Percentiles rank a stretch among this genome's conserved stretches.
Conservation (phyloP, 2,329 filamentous ascomycete species). For the Raffaelea albimanens region DNA sequence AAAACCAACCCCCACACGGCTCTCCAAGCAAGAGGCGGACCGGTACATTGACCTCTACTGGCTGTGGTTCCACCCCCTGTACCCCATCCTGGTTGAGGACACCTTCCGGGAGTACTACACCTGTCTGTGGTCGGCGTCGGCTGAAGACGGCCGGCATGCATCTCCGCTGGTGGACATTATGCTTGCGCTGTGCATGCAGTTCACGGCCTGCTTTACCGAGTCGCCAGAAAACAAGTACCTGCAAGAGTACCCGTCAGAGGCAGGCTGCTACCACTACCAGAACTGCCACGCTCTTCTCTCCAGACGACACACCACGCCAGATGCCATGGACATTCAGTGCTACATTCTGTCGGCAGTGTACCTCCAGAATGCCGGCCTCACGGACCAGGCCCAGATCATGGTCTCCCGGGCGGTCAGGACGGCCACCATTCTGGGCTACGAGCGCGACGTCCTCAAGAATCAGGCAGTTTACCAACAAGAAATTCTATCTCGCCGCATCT, state of each 20-base stretch:
- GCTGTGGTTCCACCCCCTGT: constrained; percentile 32
- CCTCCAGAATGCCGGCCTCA: constrained; percentile 23
- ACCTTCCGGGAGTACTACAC: constrained; percentile 34
- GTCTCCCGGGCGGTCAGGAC: constrained; percentile 25
- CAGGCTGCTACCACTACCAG: constrained; percentile 28
- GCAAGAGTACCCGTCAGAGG: constrained; percentile 20
- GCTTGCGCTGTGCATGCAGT: constrained; percentile 35
- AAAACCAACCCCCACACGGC: background rate
- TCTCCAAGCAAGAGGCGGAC: constrained; percentile 28
- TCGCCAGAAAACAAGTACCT: background rate
- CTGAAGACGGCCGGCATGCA: constrained; percentile 19
- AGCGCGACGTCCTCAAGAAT: constrained; percentile 25
- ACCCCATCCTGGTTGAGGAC: constrained; percentile 32
- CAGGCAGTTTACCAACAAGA: constrained; percentile 13
- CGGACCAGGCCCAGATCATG: background rate
- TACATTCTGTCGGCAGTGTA: constrained; percentile 28
- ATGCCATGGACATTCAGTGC: constrained; percentile 29
- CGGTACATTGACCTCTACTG: constrained; percentile 37
- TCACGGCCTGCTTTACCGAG: constrained; percentile 17
- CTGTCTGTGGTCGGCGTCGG: constrained; percentile 11
- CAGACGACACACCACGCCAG: constrained; percentile 26
- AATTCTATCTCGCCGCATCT: constrained; percentile 5
- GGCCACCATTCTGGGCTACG: constrained; percentile 29
- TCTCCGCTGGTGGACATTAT: constrained; percentile 37
- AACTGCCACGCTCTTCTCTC: constrained; percentile 27